Evolutionary conservation across 495 filamentous ascomycete genomes (phyloP).

Genomic region (Copromyces sp.): DNA sequence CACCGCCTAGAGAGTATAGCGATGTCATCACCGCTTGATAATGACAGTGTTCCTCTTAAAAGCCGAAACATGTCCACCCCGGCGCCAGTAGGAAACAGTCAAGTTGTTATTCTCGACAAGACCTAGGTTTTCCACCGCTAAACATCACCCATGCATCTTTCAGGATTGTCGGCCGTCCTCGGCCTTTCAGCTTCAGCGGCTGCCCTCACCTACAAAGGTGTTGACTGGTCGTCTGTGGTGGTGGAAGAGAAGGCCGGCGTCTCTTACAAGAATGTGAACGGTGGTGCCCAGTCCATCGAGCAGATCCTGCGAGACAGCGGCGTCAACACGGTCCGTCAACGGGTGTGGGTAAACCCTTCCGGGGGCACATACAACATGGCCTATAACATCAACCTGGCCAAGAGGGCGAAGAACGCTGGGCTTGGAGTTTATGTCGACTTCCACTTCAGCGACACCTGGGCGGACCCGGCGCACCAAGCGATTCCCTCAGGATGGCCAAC

Average conservation of each 20-base stretch:
- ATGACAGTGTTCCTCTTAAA: background rate
- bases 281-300: conserved; percentile 47
- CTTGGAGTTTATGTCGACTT: conserved; percentile 58
- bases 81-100: background rate
- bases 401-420: conserved; percentile 53
- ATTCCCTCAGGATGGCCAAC: conserved; percentile 53
- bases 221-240: conserved; percentile 62
- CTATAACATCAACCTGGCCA: conserved; percentile 59
- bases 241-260: conserved; percentile 53
- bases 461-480: conserved; percentile 33
- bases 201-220: conserved; percentile 53
- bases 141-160: conserved; percentile 11
- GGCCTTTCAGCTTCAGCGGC: conserved; percentile 17
- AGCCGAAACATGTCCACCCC: background rate
- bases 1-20: background rate
- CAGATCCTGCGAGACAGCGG: conserved; percentile 52
- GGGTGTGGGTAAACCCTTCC: conserved; percentile 61
- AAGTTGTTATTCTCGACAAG: background rate
- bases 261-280: conserved; percentile 47
- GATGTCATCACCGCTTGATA: background rate
- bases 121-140: background rate
- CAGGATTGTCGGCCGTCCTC: conserved; percentile 6
- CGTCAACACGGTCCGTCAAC: conserved; percentile 61
- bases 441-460: conserved; percentile 62
- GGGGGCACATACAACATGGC: conserved; percentile 56